Conservation (phyloP, 2,329 filamentous ascomycete species). For the Trichophyton schoenleinii region DNA sequence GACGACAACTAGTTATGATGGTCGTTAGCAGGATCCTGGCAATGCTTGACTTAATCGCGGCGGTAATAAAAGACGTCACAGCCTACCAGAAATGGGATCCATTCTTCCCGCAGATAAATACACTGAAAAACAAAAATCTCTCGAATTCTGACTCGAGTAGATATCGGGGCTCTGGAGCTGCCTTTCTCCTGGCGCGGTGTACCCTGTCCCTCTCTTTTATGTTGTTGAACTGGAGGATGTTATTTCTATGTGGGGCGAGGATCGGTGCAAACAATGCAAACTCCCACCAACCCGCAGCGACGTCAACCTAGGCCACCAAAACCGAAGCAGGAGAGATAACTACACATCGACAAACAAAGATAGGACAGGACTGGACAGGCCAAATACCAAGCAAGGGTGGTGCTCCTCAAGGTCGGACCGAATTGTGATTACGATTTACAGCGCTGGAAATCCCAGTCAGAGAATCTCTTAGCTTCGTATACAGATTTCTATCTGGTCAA, state of each 20-base stretch:
- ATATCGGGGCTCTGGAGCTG: not conserved
- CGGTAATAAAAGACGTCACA: not conserved
- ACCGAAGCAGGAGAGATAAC: not conserved
- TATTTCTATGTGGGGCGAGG: not conserved
- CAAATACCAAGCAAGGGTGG: not conserved
- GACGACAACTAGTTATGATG: conserved; percentile 55
- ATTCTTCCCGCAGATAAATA: conserved; percentile 24
- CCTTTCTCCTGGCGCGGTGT: not conserved
- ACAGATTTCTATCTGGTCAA: not conserved
- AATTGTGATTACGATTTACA: no score
- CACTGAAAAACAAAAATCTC: not conserved
- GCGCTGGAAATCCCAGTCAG: no score
- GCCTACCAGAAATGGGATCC: conserved; percentile 45
- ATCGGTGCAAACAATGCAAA: conserved; percentile 5
- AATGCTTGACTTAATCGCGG: not conserved
- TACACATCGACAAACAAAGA: not conserved
- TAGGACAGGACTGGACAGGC: not conserved
- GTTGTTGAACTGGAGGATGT: not conserved
- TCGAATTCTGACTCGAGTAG: no score
- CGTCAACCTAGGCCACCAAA: not conserved
- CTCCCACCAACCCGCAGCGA: not conserved
- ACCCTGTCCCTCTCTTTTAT: not conserved
- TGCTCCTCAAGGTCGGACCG: not conserved
- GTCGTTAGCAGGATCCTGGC: conserved; percentile 15
- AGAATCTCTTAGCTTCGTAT: not conserved